phyloP scores from a whole-genome alignment of 192 early-diverging fungal species.

The Backusella psychrophila region DNA sequence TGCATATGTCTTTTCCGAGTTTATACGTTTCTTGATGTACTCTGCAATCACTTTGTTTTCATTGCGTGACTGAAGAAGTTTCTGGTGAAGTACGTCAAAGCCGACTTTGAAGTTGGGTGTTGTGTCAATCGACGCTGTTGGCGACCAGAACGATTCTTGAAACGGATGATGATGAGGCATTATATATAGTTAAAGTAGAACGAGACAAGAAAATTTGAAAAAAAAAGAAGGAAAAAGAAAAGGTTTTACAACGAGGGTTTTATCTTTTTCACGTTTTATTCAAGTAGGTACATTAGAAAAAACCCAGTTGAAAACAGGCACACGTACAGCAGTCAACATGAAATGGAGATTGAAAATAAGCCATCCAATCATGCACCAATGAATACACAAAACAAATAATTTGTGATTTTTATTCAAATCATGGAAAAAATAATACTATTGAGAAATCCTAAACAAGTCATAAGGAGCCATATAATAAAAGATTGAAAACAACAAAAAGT shows the following conservation, averaged over 20 bases:
- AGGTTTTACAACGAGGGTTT: background rate
- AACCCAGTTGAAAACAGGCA: background rate
- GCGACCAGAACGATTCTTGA: constrained; percentile 28
- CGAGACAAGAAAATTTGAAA: background rate
- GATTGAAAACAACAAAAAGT: background rate
- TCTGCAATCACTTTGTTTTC: constrained; percentile 52
- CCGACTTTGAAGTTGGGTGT: constrained; percentile 42
- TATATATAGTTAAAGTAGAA: background rate
- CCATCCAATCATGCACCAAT: constrained; percentile 1
- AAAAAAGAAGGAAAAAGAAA: background rate
- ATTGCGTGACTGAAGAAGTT: constrained; percentile 43
- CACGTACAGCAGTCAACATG: background rate
- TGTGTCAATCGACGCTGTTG: constrained; percentile 11
- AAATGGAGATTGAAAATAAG: background rate
- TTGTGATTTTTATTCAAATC: background rate
- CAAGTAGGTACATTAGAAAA: background rate
- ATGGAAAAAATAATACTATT: background rate
- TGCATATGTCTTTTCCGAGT: constrained; percentile 37
- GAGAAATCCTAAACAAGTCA: background rate
- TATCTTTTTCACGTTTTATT: background rate
- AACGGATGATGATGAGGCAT: constrained; percentile 17
- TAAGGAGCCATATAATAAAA: background rate
- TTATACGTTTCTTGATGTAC: constrained; percentile 44
- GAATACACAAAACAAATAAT: background rate
- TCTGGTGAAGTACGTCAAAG: constrained; percentile 47